These are phyloP conservation scores for Beverwykella pulmonaria DNA, from an alignment of 495 filamentous ascomycete species.

Conservation along the genomic window DNA sequence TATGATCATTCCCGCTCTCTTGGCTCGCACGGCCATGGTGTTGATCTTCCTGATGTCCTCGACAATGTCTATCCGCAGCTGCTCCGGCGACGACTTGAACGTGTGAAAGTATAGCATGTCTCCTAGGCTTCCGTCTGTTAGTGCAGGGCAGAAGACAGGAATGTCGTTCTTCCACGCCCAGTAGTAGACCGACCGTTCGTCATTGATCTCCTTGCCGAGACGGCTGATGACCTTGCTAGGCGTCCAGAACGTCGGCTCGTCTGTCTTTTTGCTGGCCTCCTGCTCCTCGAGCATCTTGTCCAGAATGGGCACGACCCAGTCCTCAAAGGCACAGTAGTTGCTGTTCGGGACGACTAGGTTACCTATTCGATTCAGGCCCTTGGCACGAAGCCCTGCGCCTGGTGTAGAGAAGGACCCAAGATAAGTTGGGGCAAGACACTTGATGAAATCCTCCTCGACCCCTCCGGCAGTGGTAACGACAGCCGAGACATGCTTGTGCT, in stretches of 20 bases:
- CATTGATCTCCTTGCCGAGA: constrained; percentile 86
- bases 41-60: constrained; percentile 89
- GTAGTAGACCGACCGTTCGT: constrained; percentile 85
- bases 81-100: constrained; percentile 76
- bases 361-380: constrained; percentile 92
- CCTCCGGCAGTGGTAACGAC: constrained; percentile 97
- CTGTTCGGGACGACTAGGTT: constrained; percentile 95
- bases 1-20: constrained; percentile 88
- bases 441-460: constrained; percentile 96
- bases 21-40: constrained; percentile 80
- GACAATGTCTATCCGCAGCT: constrained; percentile 82
- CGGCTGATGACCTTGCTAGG: constrained; percentile 84
- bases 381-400: constrained; percentile 73
- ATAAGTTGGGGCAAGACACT: constrained; percentile 92
- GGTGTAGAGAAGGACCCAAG: constrained; percentile 77
- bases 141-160: constrained; percentile 91
- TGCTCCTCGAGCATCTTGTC: constrained; percentile 92
- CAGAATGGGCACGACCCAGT: constrained; percentile 92
- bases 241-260: constrained; percentile 82
- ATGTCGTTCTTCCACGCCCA: constrained; percentile 95
- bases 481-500: constrained; percentile 86
- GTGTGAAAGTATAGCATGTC: constrained; percentile 99
- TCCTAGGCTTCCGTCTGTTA: constrained; percentile 91
- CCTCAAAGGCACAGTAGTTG: constrained; percentile 96
- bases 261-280: constrained; percentile 65